These are phyloP conservation scores for Durotheca rogersii DNA, from an alignment of 495 filamentous ascomycete genomes.

Conservation along the genomic window DNA sequence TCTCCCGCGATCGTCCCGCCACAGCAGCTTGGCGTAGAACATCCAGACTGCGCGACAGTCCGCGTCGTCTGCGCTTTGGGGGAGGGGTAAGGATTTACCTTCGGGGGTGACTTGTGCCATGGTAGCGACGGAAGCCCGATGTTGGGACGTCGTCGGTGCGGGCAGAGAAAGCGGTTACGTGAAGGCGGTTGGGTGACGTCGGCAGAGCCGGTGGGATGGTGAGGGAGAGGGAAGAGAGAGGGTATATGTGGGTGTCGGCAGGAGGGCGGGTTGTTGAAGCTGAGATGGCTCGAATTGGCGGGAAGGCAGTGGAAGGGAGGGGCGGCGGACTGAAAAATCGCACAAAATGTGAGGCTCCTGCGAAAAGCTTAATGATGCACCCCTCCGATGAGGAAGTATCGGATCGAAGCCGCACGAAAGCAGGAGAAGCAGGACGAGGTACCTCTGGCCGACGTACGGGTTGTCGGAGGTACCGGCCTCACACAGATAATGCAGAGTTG, in stretches of 20 bases:
- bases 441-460: no score
- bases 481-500: no score
- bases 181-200: constrained; percentile 4
- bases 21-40: no score
- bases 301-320: constrained; percentile 16
- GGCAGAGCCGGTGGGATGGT: neutral
- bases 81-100: constrained; percentile 27
- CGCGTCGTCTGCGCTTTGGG: no score
- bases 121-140: constrained; percentile 16
- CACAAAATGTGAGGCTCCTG: constrained; percentile 30
- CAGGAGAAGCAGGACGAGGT: constrained; percentile 27
- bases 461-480: no score
- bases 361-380: constrained; percentile 29
- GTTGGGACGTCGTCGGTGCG: no score
- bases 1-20: no score
- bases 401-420: constrained; percentile 33
- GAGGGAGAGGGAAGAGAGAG: neutral
- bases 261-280: neutral
- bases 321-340: constrained; percentile 18
- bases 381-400: constrained; percentile 23
- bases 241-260: neutral
- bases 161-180: no score
- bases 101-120: constrained; percentile 39
- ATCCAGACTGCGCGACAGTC: no score
- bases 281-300: constrained; percentile 13